Conservation (phyloP, 2,329 filamentous ascomycete species). For the Fusarium odoratissimum region DNA sequence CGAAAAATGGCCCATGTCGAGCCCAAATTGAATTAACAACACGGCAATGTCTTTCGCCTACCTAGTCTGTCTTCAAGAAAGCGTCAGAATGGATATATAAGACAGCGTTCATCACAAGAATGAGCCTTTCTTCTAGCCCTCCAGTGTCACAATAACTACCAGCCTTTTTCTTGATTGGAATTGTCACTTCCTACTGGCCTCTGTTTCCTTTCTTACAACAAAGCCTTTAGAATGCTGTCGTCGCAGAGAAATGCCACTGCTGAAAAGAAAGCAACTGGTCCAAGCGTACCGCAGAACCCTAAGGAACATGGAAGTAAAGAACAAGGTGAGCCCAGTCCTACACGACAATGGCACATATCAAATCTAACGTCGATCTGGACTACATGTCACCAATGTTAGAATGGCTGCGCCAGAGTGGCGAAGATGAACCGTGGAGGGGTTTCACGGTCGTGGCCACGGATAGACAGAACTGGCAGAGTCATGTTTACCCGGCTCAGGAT, state of each 20-base stretch:
- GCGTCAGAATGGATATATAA: background rate
- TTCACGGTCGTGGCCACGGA: background rate
- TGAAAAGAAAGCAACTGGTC: accelerated
- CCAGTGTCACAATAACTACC: accelerated
- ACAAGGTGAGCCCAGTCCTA: accelerated
- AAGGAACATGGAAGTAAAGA: too few species aligned
- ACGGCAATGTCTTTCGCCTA: too few species aligned
- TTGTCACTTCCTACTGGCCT: accelerated
- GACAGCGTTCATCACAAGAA: too few species aligned
- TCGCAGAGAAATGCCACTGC: accelerated
- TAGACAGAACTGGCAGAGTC: accelerated
- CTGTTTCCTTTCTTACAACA: accelerated
- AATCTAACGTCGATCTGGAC: accelerated
- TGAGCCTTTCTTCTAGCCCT: accelerated
- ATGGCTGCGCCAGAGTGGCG: background rate
- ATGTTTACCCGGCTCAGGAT: accelerated
- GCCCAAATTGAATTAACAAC: too few species aligned
- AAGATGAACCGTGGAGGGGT: background rate
- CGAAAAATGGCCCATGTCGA: background rate
- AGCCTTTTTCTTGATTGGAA: accelerated
- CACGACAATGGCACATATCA: accelerated
- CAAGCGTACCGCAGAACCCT: accelerated
- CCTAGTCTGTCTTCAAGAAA: too few species aligned
- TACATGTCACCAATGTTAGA: background rate
- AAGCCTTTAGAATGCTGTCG: accelerated